A percentile compares a stretch with the other conserved stretches of the same genome.
phyloP scores from a whole-genome alignment of 2,329 filamentous ascomycete species.

The Akanthomyces dipterigenus region DNA sequence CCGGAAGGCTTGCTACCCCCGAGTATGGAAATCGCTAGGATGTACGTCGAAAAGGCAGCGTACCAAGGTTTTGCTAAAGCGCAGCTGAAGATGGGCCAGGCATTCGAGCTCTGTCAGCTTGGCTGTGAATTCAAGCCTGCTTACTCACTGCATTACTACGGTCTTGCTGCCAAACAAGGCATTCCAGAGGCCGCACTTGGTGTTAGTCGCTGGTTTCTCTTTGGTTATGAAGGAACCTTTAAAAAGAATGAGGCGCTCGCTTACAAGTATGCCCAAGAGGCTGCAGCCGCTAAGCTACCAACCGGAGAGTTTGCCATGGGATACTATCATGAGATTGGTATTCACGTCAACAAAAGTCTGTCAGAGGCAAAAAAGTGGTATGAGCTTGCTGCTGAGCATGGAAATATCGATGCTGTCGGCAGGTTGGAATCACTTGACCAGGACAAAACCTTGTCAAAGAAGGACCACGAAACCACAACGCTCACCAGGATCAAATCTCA shows the following conservation, averaged over 20 bases:
- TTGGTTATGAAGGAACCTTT: conserved; percentile 87
- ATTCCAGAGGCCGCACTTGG: conserved; percentile 92
- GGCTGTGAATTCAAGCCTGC: conserved; percentile 93
- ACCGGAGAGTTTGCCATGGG: conserved; percentile 96
- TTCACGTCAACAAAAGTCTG: conserved; percentile 78
- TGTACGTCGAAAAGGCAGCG: conserved; percentile 93
- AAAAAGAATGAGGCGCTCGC: conserved; percentile 93
- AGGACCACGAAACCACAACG: conserved; percentile 88
- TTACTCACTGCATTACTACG: conserved; percentile 91
- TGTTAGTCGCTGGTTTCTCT: conserved; percentile 97
- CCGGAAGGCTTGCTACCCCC: conserved; percentile 63
- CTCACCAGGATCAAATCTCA: conserved; percentile 81
- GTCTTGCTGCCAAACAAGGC: conserved; percentile 83
- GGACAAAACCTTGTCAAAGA: conserved; percentile 77
- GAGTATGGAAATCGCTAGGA: conserved; percentile 66
- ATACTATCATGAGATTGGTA: conserved; percentile 96
- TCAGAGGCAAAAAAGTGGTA: conserved; percentile 86
- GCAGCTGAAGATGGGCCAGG: conserved; percentile 93
- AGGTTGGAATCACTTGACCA: conserved; percentile 79
- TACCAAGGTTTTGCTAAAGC: conserved; percentile 95
- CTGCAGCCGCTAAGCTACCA: conserved; percentile 71
- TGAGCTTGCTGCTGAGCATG: conserved; percentile 77
- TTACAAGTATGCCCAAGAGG: conserved; percentile 83
- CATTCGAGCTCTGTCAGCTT: conserved; percentile 89
- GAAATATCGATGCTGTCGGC: conserved; percentile 79